Evolutionary conservation across 345 rosid species (phyloP).

Genomic region (Mercurialis annua): DNA sequence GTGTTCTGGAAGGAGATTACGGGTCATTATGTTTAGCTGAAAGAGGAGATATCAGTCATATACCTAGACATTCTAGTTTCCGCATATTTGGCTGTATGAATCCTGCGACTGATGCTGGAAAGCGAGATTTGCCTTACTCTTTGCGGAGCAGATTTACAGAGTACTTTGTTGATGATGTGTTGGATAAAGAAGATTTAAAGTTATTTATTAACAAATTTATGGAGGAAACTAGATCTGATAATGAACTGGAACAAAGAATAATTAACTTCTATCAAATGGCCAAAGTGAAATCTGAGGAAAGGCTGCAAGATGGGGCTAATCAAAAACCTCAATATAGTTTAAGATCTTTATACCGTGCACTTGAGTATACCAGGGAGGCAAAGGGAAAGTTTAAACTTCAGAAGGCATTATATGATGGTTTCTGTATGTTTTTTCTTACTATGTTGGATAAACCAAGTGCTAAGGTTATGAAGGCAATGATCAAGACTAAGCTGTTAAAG

Average conservation of each 20-base stretch:
- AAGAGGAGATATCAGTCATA: conserved; percentile 73
- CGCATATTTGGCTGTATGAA: conserved; percentile 96
- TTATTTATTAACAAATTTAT: conserved; percentile 63
- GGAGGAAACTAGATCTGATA: conserved; percentile 52
- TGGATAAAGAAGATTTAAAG: conserved; percentile 69
- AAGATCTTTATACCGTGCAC: conserved; percentile 87
- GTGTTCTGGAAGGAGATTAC: conserved; percentile 89
- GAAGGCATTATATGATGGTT: conserved; percentile 80
- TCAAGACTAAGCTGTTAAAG: conserved; percentile 43
- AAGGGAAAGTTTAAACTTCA: conserved; percentile 51
- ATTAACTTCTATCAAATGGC: conserved; percentile 72
- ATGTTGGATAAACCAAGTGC: conserved; percentile 78
- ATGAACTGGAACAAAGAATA: conserved; percentile 49
- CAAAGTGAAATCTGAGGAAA: conserved; percentile 70
- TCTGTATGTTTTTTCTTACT: conserved; percentile 85
- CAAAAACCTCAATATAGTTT: conserved; percentile 96
- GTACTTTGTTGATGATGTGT: conserved; percentile 76
- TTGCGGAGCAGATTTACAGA: conserved; percentile 84
- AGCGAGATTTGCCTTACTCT: conserved; percentile 77
- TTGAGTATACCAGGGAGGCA: conserved; percentile 75
- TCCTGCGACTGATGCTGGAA: conserved; percentile 99
- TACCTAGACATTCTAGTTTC: conserved; percentile 69
- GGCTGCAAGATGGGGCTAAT: conserved; percentile 97
- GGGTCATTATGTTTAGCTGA: conserved; percentile 95
- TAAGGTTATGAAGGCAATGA: conserved; percentile 59